Evolutionary conservation across 768 basidiomycete species (phyloP), one percentile per base, ranked within the genome.

Genomic region (Boletales sp.): DNA sequence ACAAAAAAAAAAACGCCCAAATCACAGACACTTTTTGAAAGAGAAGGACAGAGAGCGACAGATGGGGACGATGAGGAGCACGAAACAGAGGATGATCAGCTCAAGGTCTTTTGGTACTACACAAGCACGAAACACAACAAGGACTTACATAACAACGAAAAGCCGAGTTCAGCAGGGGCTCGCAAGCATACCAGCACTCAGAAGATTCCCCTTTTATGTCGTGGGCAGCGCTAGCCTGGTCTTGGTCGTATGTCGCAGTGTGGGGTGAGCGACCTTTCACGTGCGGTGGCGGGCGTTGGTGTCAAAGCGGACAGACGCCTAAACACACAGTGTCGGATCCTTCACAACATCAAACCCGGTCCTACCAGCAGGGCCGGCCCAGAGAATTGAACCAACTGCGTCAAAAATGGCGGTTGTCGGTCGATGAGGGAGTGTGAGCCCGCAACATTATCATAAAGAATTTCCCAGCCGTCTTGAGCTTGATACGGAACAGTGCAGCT

Each of bases 171-270:
- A 70, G 57, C 46, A 58, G 48, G 48, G 57, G 48, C 49, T 57
- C 51, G 54, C 59, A 51, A 64, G 57, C 67, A 64, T 68, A 68
- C 55, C 62, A 64, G 62, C 31, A 64, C 64, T 62, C 50, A 60
- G 60, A 28, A 28, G 25, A 57, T 46, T 59, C 51, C 46, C 54
- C 59, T 64, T 66, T 46, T 49, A 45, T 45, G 53, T 58, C 51
- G 44, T 41, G 51, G 44, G 54, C 44, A 45, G 49, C 48, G 45
- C 41, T 49, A 37, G 51, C 49, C 46, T 41, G 52, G 63, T 54
- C 59, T 48, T 63, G 61, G 57, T 59, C 30, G 56, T 60, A 35
- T 58, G 44, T 51, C 54, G 48, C 40, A 19, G 45, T 53, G 67
- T 57, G 53, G 54, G 54, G 54, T 53, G 53, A 56, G 45, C 49